Base-by-base conservation (phyloP, 2,329 filamentous ascomycete genomes). In the Magnaporthiopsis poae region DNA sequence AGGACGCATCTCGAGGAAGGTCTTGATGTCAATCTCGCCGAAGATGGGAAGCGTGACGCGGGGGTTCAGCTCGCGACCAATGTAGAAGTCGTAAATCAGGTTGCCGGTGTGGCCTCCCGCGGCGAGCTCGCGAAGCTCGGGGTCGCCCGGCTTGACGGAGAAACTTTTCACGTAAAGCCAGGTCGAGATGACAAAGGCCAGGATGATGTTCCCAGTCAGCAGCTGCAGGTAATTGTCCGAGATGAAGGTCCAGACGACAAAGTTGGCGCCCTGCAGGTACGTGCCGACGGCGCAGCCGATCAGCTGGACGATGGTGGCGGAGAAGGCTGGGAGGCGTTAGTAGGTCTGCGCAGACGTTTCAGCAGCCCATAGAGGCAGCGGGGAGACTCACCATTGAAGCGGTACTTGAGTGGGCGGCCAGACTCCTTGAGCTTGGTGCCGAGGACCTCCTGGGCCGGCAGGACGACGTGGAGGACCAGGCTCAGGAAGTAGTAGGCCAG, bases 21-120 rank as follows among this genome's bases (percentile, higher is more conserved):
- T 82, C 77, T 96, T 96, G 77, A 96, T 88, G 73, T 96, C 92
- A 61, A 96, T 82, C 70, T 90, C 89, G 65, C 91, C 90, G 68
- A 95, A 82, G 65, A 93, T 76, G 2, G 91, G 91, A 29, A 95
- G 78, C 0, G 82, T 85, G 68, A 93, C 76, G 62, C 92, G 90
- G 3, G 92, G 92, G 77, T 96, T 96, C 68, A 96, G 86, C 75
- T 96, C 92, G 36, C 92, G 89, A 31, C 92, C 92, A 70, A 96
- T 96, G 78, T 91, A 96, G 86, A 91, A 96, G 77, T 96, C 92
- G 75, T 96, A 96, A 33, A 96, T 78, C 70, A 91, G 78, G 76
- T 93, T 96, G 65, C 92, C 92, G 0, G 86, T 88, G 73, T 89
- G 85, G 27, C 91, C 92, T 61, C 91, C 91, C 3, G 85, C 84